These are phyloP conservation scores for Trichoderma reesei DNA, from an alignment of 495 filamentous ascomycete species.

Conservation along the genomic window DNA sequence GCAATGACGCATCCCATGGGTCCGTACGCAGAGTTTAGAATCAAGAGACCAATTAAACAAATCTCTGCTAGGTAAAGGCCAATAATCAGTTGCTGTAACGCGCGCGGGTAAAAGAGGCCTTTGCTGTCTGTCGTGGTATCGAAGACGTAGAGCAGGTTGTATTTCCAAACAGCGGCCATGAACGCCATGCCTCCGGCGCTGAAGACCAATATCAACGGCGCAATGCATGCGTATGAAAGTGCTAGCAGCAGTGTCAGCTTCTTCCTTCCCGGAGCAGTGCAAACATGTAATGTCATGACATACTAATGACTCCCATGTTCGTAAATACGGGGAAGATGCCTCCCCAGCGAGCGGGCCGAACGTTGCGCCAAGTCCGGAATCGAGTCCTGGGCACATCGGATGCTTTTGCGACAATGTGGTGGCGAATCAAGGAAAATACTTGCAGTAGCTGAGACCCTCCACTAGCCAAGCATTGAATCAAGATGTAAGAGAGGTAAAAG, in stretches of 20 bases:
- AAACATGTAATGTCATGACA: slow-evolving; percentile 10
- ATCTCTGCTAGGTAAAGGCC: slow-evolving; percentile 73
- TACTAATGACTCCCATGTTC: slow-evolving; percentile 63
- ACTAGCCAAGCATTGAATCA: slow-evolving; percentile 71
- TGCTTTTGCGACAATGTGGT: slow-evolving; percentile 55
- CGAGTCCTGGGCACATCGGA: slow-evolving; percentile 67
- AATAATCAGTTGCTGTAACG: slow-evolving; percentile 70
- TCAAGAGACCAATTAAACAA: slow-evolving; percentile 76
- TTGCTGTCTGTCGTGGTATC: slow-evolving; percentile 73
- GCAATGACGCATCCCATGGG: slow-evolving; percentile 66
- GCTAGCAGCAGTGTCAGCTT: slow-evolving; percentile 26
- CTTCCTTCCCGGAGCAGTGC: background rate
- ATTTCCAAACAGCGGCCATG: slow-evolving; percentile 76
- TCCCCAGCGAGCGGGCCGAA: slow-evolving; percentile 62
- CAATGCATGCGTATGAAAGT: slow-evolving; percentile 80
- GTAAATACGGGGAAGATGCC: slow-evolving; percentile 59
- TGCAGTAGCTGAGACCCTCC: slow-evolving; percentile 51
- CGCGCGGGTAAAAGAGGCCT: slow-evolving; percentile 67
- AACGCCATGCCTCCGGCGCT: slow-evolving; percentile 65
- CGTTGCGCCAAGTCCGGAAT: slow-evolving; percentile 55
- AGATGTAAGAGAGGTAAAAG: slow-evolving; percentile 85
- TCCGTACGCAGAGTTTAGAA: slow-evolving; percentile 53
- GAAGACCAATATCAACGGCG: slow-evolving; percentile 81
- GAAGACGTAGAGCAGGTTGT: slow-evolving; percentile 77
- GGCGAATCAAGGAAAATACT: slow-evolving; percentile 49